Evolutionary conservation across 2,329 filamentous ascomycete species (phyloP).

Genomic region (Ophiocordyceps sinensis): DNA sequence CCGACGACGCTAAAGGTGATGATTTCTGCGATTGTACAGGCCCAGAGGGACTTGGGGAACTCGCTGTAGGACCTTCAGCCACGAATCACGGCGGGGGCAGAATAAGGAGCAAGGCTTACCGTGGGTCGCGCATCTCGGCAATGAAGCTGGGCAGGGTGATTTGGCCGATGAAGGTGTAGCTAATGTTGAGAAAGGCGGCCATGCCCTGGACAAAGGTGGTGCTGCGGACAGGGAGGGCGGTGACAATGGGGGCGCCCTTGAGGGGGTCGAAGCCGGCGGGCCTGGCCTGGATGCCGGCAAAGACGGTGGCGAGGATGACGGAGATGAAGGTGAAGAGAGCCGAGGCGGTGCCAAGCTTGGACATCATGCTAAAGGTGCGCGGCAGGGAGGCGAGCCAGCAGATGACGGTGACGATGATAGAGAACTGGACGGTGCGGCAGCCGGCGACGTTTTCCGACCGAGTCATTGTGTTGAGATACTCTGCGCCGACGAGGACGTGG

Average conservation of each 20-base stretch:
- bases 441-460: slow-evolving; percentile 44
- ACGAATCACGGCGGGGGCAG: not conserved
- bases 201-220: slow-evolving; percentile 73
- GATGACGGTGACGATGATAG: slow-evolving; percentile 57
- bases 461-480: slow-evolving; percentile 84
- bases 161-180: slow-evolving; percentile 91
- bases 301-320: slow-evolving; percentile 70
- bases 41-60: slow-evolving; percentile 87
- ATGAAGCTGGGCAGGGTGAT: slow-evolving; percentile 92
- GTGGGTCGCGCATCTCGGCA: slow-evolving; percentile 69
- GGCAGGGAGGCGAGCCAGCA: slow-evolving; percentile 72
- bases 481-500: slow-evolving; percentile 70
- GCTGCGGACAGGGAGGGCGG: slow-evolving; percentile 49
- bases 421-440: slow-evolving; percentile 68
- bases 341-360: slow-evolving; percentile 64
- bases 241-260: slow-evolving; percentile 50
- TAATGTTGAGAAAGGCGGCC: slow-evolving; percentile 88
- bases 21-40: slow-evolving; percentile 76
- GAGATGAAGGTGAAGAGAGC: slow-evolving; percentile 85
- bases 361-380: slow-evolving; percentile 68
- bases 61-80: slow-evolving; percentile 37
- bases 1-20: slow-evolving; percentile 77
- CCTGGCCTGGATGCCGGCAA: slow-evolving; percentile 61
- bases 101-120: slow-evolving; percentile 13
- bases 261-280: slow-evolving; percentile 51